Evolutionary conservation across 306 rosid species (phyloP), one percentile per base, ranked within the genome.

Genomic region (Lathyrus tuberosus): DNA sequence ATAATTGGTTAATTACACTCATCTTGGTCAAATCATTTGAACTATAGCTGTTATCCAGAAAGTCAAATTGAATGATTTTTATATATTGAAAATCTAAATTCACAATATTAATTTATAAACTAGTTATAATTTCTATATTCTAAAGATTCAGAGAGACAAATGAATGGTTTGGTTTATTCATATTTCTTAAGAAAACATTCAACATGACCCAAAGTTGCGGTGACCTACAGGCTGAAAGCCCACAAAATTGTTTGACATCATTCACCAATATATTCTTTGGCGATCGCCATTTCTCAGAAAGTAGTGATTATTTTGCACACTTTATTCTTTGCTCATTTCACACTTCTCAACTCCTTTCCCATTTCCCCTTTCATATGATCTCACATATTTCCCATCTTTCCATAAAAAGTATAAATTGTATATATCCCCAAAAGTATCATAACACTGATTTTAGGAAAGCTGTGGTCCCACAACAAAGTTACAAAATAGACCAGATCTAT

Each of bases 131-230:
- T 24, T 24, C 26, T 24, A 24, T 24, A 24, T 24, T 24, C 26
- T 24, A 24, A 24, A 24, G 26, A 24, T 24, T 24, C 2, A 24
- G 26, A 24, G 22, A 20, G 22, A 24, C 26, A 24, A 24, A 24
- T 24, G 2, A 24, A 24, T 24, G 2, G 26, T 24, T 24, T 24
- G 2, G 26, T 24, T 24, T 24, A 28, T 28, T 28, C 31, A 33
- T 33, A 33, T 33, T 6, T 33, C 6, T 33, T 33, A 73, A 73
- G 63, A 62, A 68, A 68, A 42, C 47, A 42, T 13, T 42, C 15
- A 42, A 11, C 22, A 47, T 15, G 10, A 47, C 15, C 20, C 52
- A n/a, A 47, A 15, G 53, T 47, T 47, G 10, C 53, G 8, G 16
- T 14, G 51, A 46, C 14, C 51, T 10, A 41, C 1, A 1, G 14